Conservation (phyloP, 768 basidiomycete species). For the Boletus patriciae region DNA sequence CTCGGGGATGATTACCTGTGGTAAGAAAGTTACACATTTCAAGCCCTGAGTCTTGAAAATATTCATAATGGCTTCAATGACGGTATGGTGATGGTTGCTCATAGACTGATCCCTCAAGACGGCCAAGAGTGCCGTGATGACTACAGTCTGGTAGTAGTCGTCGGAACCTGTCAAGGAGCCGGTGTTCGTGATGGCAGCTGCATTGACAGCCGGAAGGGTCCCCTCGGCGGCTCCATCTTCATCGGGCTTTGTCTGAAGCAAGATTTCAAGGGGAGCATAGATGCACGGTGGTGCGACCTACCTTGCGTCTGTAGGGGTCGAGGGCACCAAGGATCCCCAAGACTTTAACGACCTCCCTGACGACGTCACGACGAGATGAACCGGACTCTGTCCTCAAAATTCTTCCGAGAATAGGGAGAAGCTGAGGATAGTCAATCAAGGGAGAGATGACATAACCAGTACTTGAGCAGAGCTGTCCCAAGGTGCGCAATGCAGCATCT, state of each 20-base stretch:
- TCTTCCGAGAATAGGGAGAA: slow-evolving; percentile 80
- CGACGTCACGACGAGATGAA: slow-evolving; percentile 80
- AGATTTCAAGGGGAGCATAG: slow-evolving; percentile 7
- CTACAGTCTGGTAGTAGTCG: slow-evolving; percentile 97
- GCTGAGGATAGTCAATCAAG: slow-evolving; percentile 85
- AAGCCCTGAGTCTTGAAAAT: slow-evolving; percentile 98
- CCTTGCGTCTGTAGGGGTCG: slow-evolving; percentile 95
- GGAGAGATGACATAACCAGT: slow-evolving; percentile 94
- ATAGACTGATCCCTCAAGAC: slow-evolving; percentile 89
- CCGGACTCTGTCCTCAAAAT: slow-evolving; percentile 82
- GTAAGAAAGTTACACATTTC: slow-evolving; percentile 92
- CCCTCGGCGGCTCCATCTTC: slow-evolving; percentile 66
- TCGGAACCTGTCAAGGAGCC: slow-evolving; percentile 69
- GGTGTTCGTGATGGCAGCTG: slow-evolving; percentile 66
- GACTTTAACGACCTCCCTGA: slow-evolving; percentile 92
- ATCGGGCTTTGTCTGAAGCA: slow-evolving; percentile 51
- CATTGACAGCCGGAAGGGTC: slow-evolving; percentile 58
- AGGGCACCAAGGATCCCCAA: slow-evolving; percentile 94
- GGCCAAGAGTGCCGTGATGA: slow-evolving; percentile 81
- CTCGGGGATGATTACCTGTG: slow-evolving; percentile 58
- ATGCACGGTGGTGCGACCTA: slow-evolving; percentile 32
- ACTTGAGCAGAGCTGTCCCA: slow-evolving; percentile 94
- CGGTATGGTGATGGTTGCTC: slow-evolving; percentile 83
- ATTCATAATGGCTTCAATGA: slow-evolving; percentile 97
- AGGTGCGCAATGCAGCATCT: slow-evolving; percentile 89